Evolutionary conservation across 768 basidiomycete species (phyloP).

Genomic region (Dioszegia hungarica): DNA sequence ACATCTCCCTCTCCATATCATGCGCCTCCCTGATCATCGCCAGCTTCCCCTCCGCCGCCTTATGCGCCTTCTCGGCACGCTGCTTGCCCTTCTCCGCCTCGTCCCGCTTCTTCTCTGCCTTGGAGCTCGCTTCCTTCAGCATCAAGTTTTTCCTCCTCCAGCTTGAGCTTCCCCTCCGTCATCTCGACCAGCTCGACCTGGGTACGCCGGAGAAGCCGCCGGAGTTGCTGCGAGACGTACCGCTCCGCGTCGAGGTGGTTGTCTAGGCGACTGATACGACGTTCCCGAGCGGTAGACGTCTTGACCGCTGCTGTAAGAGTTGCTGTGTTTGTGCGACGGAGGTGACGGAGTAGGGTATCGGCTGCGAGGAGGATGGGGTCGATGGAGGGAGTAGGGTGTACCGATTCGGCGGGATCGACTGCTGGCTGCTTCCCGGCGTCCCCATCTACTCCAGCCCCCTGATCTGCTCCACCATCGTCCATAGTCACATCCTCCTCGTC

Average conservation of each 20-base stretch:
- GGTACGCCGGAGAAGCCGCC: background rate
- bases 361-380: background rate
- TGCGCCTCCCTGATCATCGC: constrained; percentile 8
- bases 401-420: no score
- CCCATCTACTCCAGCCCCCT: background rate
- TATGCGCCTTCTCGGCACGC: no score
- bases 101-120: background rate
- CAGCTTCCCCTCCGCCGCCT: background rate
- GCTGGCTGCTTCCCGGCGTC: background rate
- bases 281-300: background rate
- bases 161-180: background rate
- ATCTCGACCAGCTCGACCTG: background rate
- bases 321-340: background rate
- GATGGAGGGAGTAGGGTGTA: background rate
- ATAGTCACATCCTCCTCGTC: background rate
- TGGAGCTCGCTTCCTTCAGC: background rate
- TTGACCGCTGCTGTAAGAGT: background rate
- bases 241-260: background rate
- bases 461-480: background rate
- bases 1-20: constrained; percentile 14
- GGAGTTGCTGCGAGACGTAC: background rate
- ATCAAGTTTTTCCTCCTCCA: background rate
- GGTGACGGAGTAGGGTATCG: background rate
- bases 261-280: background rate
- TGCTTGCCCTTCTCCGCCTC: background rate